Base-by-base conservation (phyloP, 2,329 filamentous ascomycete species). In the Camillea tinctor region DNA sequence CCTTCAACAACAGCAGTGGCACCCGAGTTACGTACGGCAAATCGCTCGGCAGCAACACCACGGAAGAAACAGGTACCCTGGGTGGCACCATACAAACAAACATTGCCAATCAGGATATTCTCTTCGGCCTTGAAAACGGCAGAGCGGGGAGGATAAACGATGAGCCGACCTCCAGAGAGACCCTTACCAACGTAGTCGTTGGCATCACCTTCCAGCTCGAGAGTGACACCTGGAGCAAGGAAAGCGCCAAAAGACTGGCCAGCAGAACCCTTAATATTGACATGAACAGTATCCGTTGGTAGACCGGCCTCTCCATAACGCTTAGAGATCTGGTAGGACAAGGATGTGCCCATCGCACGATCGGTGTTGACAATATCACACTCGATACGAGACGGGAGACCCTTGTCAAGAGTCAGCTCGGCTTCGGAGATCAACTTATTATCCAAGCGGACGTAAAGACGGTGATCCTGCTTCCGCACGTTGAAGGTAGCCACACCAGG, bases 101-200 rank as follows among this genome's bases (percentile, higher is more conserved):
- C 91, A 74, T 98, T 98, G 64, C 94, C 94, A 59, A 97, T 88
- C 56, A 98, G 84, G 53, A 97, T 85, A 76, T 97, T 98, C 80
- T 97, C 93, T 77, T 98, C 94, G 0, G 94, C 92, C 81, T 96
- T 96, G 85, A 93, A 98, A 2, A 94, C 90, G 57, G 94, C 91
- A 52, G 90, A 88, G 52, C 93, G 91, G 53, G 93, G 93, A 62
- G 94, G 94, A 75, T 97, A 98, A 72, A 98, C 84, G 72, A 97
- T 96, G 66, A 98, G 79, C 58, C 93, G 90, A 75, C 94, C 94
- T 75, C 94, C 94, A 57, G 93, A 97, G 30, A 98, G 81, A 73
- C 93, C 93, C 83, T 98, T 98, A 68, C 94, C 94, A 58, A 98
- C 93, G 70, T 97, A 98, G 75, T 98, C 94, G 76, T 98, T 98